Conservation (phyloP, 2,329 filamentous ascomycete species). For the Volutella citrinella region DNA sequence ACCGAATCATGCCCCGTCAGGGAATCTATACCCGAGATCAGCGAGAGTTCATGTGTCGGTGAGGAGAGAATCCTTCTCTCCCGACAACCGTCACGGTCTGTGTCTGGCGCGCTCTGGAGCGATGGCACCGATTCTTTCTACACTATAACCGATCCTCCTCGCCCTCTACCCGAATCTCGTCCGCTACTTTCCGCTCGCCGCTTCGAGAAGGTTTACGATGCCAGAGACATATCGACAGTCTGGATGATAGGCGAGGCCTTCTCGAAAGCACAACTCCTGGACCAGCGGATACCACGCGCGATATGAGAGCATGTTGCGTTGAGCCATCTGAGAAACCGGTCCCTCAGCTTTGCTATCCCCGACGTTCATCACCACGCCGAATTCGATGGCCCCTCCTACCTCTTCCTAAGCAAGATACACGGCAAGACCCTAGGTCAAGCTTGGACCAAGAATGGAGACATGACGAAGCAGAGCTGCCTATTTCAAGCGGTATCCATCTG, state of each 20-base stretch:
- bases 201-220: conserved; percentile 9
- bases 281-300: not conserved
- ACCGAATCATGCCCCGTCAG: conserved; percentile 5
- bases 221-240: conserved; percentile 9
- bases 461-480: too few species aligned
- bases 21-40: conserved; percentile 9
- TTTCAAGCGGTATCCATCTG: too few species aligned
- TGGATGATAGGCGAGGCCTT: conserved; percentile 18
- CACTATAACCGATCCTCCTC: conserved; percentile 2
- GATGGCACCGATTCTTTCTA: conserved; percentile 4
- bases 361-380: conserved; percentile 18
- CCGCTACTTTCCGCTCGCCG: not conserved
- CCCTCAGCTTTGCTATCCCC: conserved; percentile 14
- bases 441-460: too few species aligned
- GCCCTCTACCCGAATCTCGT: not conserved
- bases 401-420: conserved; percentile 21
- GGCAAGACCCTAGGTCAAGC: conserved; percentile 28
- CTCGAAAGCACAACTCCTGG: conserved; percentile 13
- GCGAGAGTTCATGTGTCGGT: conserved; percentile 8
- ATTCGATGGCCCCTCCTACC: conserved; percentile 20
- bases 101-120: conserved; percentile 1
- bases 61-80: conserved; percentile 8
- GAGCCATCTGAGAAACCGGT: conserved; percentile 6
- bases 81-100: not conserved
- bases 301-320: conserved; percentile 18